Evolutionary conservation across 257 asterid species (phyloP), one percentile per base, ranked within the genome.

Genomic region (Capsicum baccatum): DNA sequence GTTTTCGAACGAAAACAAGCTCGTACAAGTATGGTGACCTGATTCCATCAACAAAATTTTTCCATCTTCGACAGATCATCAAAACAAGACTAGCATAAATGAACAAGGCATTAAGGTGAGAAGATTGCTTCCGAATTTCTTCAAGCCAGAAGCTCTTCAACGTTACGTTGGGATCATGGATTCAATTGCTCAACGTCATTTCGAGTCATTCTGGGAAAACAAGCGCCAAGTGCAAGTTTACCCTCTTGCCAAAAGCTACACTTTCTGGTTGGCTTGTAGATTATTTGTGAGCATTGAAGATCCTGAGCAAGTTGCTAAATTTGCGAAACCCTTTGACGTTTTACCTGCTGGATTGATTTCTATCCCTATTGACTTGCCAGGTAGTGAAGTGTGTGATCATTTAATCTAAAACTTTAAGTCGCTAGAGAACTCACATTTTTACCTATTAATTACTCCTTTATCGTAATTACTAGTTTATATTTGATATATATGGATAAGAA

Each of bases 21-120:
- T 89, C 94, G 94, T 92, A 78, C 91, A 88, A 3, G 86, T 88
- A 0, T 92, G 94, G 94, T 91, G 91, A 91, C 93, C 94, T 1
- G 82, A 79, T 37, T 87, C 94, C 0, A 87, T 92, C 16, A 86
- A 90, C 48, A 90, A 89, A 37, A 85, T 92, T 54, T 91, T 91
- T 86, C 95, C 93, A 8, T 87, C 89, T 66, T 66, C 48, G 10
- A 2, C 1, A 33, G 73, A 33, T 66, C 73, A 33, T 66, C 73
- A 66, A 66, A 66, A 66, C 0, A 66, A 1, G n/a, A 66, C 6
- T 66, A 92, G 37, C 85, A 84, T 92, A 35, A 88, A 86, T 55
- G 93, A 90, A 14, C 92, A 89, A 48, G 90, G 90, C 47, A 86
- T 89, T 56, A 91, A 85, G 60, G 85, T 91, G 90, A 84, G 97